Evolutionary conservation across 2,329 filamentous ascomycete genomes (phyloP), one percentile per base, ranked within the genome.

Genomic region (Aspergillus sp.): DNA sequence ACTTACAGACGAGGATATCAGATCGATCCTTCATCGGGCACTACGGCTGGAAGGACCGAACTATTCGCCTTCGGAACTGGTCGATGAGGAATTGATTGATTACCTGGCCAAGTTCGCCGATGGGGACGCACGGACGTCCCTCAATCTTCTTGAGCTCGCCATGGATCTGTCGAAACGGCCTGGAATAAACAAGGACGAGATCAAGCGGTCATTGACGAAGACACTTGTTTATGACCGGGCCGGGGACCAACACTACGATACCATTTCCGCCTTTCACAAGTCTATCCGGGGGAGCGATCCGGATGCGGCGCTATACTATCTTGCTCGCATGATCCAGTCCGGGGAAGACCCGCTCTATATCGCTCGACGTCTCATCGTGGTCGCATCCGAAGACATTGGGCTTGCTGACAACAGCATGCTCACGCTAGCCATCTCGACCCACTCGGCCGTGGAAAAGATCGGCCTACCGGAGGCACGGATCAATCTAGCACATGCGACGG

Each of bases 201-300:
- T 99, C 72, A 97, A 97, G 73, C 82, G 87, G 1, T 85, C 90
- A 2, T 82, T 99, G 9, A 98, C 94, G 2, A 93, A 93, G 73
- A 98, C 94, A 0, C 82, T 98, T 1, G 92, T 98, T 13, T 98
- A 98, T 77, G 95, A 99, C 76, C 88, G 95, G 57, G 91, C 91
- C 0, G 94, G 95, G 55, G 95, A 99, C 76, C 92, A 97, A 74
- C 95, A 98, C 78, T 99, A 98, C 80, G 94, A 99, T 73, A 95
- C 91, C 56, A 98, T 99, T 70, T 96, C 91, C 0, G 95, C 95
- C 30, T 95, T 98, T 69, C 95, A 98, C 83, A 99, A 99, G 72
- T 92, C 92, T 2, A 89, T 98, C 9, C 90, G 95, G 49, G 95
- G 95, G 43, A 90, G 87, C 58, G 89, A 97, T 70, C 77, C 94